Conservation (phyloP, 768 basidiomycete species). For the Lactarius tabidus region DNA sequence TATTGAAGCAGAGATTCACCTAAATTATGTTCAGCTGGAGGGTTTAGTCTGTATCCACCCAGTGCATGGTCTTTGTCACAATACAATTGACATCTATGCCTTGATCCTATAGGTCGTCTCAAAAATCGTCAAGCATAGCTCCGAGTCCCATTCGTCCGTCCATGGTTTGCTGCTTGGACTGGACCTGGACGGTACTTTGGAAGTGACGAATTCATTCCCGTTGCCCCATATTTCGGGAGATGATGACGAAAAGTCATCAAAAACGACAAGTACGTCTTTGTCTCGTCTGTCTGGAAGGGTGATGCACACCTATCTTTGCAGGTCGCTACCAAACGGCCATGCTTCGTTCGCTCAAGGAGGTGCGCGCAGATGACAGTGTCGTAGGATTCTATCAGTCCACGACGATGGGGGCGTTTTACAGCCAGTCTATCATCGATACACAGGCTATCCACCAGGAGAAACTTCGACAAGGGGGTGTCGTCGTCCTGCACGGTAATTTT, state of each 20-base stretch:
- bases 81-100: slow-evolving; percentile 4
- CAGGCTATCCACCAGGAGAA: slow-evolving; percentile 84
- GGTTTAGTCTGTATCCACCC: slow-evolving; percentile 59
- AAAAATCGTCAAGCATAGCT: slow-evolving; percentile 91
- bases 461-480: slow-evolving; percentile 79
- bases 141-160: slow-evolving; percentile 70
- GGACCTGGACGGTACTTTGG: slow-evolving; percentile 86
- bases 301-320: slow-evolving; percentile 30
- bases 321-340: slow-evolving; percentile 80
- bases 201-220: slow-evolving; percentile 89
- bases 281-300: slow-evolving; percentile 2
- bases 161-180: slow-evolving; percentile 87
- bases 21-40: slow-evolving; percentile 78
- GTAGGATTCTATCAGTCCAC: slow-evolving; percentile 95
- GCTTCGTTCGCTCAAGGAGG: slow-evolving; percentile 85
- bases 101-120: slow-evolving; percentile 64
- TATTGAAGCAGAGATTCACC: slow-evolving; percentile 83
- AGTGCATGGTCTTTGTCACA: neutral
- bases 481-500: slow-evolving; percentile 71
- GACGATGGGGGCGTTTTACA: slow-evolving; percentile 80
- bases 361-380: slow-evolving; percentile 85
- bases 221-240: slow-evolving; percentile 68
- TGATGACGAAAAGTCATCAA: slow-evolving; percentile 79
- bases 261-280: slow-evolving; percentile 57
- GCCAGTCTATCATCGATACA: slow-evolving; percentile 73